Percentiles rank a stretch among this genome's conserved stretches.
Conservation (phyloP, 2,329 filamentous ascomycete genomes). For the Fusarium pseudocircinatum region DNA sequence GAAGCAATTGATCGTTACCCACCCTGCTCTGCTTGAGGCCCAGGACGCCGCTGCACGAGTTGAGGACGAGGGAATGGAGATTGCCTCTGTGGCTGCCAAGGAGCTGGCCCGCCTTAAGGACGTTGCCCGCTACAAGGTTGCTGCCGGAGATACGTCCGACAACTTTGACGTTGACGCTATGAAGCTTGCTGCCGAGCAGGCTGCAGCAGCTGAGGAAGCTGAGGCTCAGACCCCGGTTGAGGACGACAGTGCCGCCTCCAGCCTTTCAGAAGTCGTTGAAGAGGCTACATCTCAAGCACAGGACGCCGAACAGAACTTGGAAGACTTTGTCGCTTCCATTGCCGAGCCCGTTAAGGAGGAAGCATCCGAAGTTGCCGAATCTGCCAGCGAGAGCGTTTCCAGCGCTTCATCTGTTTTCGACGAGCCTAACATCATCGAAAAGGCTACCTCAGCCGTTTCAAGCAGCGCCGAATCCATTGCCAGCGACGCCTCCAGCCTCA, state of each 20-base stretch:
- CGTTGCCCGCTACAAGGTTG: conserved; percentile 85
- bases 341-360: conserved; percentile 26
- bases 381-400: conserved; percentile 2
- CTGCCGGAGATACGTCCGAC: conserved; percentile 76
- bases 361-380: conserved; percentile 3
- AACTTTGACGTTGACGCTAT: conserved; percentile 79
- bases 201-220: conserved; percentile 36
- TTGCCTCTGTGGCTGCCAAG: conserved; percentile 80
- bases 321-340: conserved; percentile 36
- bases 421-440: conserved; percentile 22
- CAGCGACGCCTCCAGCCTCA: conserved; percentile 29
- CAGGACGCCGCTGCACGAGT: conserved; percentile 74
- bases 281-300: conserved; percentile 20
- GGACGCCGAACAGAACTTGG: conserved; percentile 29
- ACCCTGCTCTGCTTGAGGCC: conserved; percentile 75
- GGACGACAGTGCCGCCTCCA: conserved; percentile 37
- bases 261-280: conserved; percentile 18
- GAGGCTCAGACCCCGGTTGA: conserved; percentile 36
- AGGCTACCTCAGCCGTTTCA: conserved; percentile 26
- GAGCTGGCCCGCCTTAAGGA: conserved; percentile 85
- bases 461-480: conserved; percentile 9
- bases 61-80: conserved; percentile 81
- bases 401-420: conserved; percentile 20
- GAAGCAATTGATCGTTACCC: conserved; percentile 76
- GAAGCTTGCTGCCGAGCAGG: conserved; percentile 62